Evolutionary conservation across 345 rosid species (phyloP).

Genomic region (Aquilaria malaccensis): DNA sequence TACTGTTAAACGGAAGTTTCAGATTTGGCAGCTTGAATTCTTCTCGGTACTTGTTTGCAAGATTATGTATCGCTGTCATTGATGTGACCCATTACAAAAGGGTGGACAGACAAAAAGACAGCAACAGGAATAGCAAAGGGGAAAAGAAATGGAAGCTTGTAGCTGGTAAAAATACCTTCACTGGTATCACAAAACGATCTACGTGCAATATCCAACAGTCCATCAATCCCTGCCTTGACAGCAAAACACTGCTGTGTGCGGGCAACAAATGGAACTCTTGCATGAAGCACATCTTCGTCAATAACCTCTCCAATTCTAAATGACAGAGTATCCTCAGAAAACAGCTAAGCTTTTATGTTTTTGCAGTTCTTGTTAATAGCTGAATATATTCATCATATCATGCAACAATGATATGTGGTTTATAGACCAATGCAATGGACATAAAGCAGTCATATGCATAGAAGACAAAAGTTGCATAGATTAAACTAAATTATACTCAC

Average conservation of each 20-base stretch:
- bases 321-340: slow-evolving; percentile 14
- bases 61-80: slow-evolving; percentile 76
- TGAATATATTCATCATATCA: too few species aligned
- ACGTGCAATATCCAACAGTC: slow-evolving; percentile 83
- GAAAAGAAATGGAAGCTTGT: slow-evolving; percentile 1
- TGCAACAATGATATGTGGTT: too few species aligned
- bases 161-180: slow-evolving; percentile 56
- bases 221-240: slow-evolving; percentile 92
- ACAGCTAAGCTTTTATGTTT: slow-evolving; percentile 5
- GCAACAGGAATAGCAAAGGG: background rate
- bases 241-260: slow-evolving; percentile 99
- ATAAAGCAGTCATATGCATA: too few species aligned
- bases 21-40: slow-evolving; percentile 82
- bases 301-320: slow-evolving; percentile 83
- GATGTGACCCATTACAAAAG: slow-evolving; percentile 7
- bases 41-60: slow-evolving; percentile 84
- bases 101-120: slow-evolving; percentile 4
- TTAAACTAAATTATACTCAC: background rate
- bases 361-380: background rate
- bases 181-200: slow-evolving; percentile 95
- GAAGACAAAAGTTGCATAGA: background rate
- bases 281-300: slow-evolving; percentile 94
- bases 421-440: too few species aligned
- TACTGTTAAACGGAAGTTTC: slow-evolving; percentile 91
- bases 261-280: slow-evolving; percentile 91